phyloP scores from a whole-genome alignment of 2,329 filamentous ascomycete genomes.

The Aureobasidium sp. region DNA sequence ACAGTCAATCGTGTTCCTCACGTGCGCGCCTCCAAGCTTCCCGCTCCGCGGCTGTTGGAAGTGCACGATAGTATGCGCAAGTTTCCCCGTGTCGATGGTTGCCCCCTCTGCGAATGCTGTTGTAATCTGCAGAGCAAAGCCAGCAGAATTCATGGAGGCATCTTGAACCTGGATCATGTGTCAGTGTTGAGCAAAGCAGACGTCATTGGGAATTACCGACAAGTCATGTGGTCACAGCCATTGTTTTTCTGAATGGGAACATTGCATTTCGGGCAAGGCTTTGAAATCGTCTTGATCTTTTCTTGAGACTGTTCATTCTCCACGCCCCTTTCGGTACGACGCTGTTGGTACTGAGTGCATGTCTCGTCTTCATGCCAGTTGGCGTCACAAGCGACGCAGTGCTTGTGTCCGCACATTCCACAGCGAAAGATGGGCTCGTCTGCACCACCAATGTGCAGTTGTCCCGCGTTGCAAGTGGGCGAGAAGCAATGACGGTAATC shows the following conservation, averaged over 20 bases:
- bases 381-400: conserved; percentile 24
- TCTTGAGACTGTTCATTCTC: neutral
- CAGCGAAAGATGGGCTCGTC: conserved; percentile 22
- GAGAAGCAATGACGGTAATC: neutral
- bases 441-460: conserved; percentile 16
- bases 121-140: neutral
- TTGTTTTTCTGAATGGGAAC: neutral
- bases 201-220: neutral
- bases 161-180: neutral
- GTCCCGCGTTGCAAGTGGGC: conserved; percentile 13
- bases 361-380: conserved; percentile 25
- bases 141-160: neutral
- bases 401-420: conserved; percentile 20
- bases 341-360: conserved; percentile 15
- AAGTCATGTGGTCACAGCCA: conserved; percentile 2
- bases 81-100: neutral
- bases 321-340: neutral
- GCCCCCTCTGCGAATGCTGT: neutral
- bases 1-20: no score
- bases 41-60: neutral
- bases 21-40: no score
- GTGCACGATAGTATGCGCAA: neutral
- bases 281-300: neutral
- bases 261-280: neutral
- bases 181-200: no score